phyloP scores from a whole-genome alignment of 78 protist species.

The Mastigamoeba balamuthi region DNA sequence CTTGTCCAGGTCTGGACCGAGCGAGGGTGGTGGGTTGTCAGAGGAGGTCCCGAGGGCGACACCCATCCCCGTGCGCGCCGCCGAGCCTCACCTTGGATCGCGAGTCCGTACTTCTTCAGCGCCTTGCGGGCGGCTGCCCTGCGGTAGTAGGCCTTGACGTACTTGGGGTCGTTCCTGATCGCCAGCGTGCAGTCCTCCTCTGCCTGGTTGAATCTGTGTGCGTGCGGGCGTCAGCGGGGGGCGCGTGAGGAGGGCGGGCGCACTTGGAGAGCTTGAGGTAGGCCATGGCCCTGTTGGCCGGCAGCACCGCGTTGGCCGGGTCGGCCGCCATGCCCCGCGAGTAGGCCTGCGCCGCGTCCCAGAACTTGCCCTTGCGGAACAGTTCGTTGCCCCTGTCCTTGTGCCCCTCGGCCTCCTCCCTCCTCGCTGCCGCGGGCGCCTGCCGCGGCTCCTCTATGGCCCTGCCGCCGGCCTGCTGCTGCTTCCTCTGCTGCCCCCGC shows the following conservation, averaged over 20 bases:
- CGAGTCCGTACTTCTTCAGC: not conserved
- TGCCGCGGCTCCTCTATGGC: not conserved
- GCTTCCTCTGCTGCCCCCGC: not conserved
- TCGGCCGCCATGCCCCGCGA: not conserved
- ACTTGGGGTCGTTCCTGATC: not conserved
- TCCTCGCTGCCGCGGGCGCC: not conserved
- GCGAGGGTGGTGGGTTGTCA: not conserved
- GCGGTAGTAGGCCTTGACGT: not conserved
- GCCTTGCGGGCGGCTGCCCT: not conserved
- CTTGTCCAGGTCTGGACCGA: not conserved
- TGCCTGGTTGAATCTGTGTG: not conserved
- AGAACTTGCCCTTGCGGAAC: slow-evolving; percentile 1
- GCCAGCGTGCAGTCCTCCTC: not conserved
- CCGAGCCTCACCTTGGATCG: not conserved
- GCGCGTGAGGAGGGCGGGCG: no score
- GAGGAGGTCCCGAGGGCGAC: no score
- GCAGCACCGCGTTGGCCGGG: not conserved
- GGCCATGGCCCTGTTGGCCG: not conserved
- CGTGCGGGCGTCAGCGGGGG: not conserved
- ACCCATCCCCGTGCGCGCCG: no score
- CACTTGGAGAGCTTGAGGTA: slow-evolving; percentile 4
- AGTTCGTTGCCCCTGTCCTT: slow-evolving; percentile 1
- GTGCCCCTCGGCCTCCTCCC: not conserved
- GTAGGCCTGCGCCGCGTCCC: not conserved
- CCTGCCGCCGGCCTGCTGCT: not conserved